A percentile compares a stretch with the other conserved stretches of the same genome.
Evolutionary conservation across 768 basidiomycete genomes (phyloP).

Genomic region (Pisolithus albus): DNA sequence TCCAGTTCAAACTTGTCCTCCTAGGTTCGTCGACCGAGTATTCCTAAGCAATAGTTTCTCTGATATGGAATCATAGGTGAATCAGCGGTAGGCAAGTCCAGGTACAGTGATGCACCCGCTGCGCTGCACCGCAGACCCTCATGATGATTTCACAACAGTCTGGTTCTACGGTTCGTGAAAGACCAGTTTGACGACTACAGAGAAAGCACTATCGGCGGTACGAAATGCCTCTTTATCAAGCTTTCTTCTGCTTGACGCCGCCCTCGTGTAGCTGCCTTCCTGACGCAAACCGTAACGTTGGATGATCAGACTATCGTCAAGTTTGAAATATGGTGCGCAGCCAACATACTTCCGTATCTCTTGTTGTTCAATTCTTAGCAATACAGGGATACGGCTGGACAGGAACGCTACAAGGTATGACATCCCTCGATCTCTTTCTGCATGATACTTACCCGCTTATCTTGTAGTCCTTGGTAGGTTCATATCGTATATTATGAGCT

Average conservation of each 20-base stretch:
- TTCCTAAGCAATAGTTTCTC: neutral
- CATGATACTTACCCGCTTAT: neutral
- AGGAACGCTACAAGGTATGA: conserved; percentile 87
- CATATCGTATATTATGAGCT: neutral
- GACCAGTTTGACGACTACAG: conserved; percentile 94
- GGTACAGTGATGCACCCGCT: conserved; percentile 37
- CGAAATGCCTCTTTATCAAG: conserved; percentile 1
- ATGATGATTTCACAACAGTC: conserved; percentile 37
- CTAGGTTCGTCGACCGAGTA: conserved; percentile 54
- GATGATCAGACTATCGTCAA: conserved; percentile 89
- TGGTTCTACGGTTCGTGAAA: conserved; percentile 94
- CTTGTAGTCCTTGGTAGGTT: conserved; percentile 41
- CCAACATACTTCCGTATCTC: conserved; percentile 2
- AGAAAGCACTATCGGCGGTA: conserved; percentile 91
- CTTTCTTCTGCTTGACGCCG: conserved; percentile 11
- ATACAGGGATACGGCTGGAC: conserved; percentile 88
- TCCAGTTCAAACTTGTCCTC: conserved; percentile 93
- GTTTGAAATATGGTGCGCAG: conserved; percentile 90
- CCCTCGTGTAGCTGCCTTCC: conserved; percentile 70
- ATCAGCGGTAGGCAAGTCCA: conserved; percentile 96
- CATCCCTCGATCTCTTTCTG: neutral
- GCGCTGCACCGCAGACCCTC: conserved; percentile 19
- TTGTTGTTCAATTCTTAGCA: conserved; percentile 6
- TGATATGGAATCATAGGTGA: conserved; percentile 54
- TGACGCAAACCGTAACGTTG: conserved; percentile 94